These are phyloP conservation scores for Talaromyces sp. DNA, from an alignment of 2,329 filamentous ascomycete species.

Conservation along the genomic window DNA sequence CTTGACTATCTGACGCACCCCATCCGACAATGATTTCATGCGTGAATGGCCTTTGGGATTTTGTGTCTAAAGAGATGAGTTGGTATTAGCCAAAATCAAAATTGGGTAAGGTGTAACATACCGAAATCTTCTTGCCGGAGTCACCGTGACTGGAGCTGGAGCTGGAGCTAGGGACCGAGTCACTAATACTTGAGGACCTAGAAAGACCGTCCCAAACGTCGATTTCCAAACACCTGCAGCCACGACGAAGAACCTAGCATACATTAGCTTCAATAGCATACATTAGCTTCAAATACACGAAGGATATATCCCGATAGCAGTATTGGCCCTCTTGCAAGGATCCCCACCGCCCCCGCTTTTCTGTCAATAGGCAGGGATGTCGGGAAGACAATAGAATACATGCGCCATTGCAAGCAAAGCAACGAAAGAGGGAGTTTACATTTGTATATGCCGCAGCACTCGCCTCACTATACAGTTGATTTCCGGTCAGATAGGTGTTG, in stretches of 20 bases:
- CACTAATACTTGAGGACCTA: conserved; percentile 30
- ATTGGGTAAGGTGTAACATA: background rate
- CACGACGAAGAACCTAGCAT: conserved; percentile 60
- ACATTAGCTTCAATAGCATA: conserved; percentile 25
- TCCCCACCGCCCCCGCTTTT: background rate
- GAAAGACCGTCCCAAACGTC: conserved; percentile 81
- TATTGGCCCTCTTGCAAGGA: background rate
- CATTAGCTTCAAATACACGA: background rate
- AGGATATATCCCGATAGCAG: background rate
- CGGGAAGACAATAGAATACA: conserved; percentile 1
- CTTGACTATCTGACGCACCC: background rate
- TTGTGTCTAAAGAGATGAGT: conserved; percentile 13
- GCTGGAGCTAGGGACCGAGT: conserved; percentile 21
- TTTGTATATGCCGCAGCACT: conserved; percentile 73
- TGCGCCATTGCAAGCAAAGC: background rate
- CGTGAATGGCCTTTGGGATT: conserved; percentile 16
- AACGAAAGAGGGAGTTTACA: conserved; percentile 38
- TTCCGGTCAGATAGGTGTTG: conserved; percentile 86
- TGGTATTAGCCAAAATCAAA: background rate
- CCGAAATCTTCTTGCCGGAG: background rate
- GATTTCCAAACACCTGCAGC: conserved; percentile 88
- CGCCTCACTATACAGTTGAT: conserved; percentile 73
- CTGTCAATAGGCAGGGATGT: background rate
- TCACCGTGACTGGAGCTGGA: conserved; percentile 10
- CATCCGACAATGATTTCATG: conserved; percentile 9